Percentiles rank a stretch among this genome's conserved stretches.
phyloP scores from a whole-genome alignment of 192 early-diverging fungal species.

The Coemansia sp. region DNA sequence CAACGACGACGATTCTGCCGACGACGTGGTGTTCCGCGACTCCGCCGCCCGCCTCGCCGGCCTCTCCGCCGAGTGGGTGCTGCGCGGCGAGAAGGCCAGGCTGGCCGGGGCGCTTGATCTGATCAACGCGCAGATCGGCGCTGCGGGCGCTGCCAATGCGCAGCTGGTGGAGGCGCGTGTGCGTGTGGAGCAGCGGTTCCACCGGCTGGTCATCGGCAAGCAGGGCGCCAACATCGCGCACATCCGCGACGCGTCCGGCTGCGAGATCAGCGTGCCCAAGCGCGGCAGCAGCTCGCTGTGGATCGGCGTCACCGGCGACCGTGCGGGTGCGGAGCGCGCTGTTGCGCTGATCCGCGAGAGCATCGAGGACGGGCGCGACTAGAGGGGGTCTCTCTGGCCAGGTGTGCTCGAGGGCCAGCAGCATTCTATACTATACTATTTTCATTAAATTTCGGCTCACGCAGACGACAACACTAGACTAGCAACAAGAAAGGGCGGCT shows the following conservation, averaged over 20 bases:
- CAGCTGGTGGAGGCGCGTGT: slow-evolving; percentile 38
- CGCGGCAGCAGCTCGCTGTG: slow-evolving; percentile 30
- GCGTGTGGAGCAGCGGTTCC: slow-evolving; percentile 51
- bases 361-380: slow-evolving; percentile 39
- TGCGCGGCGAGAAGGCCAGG: slow-evolving; percentile 58
- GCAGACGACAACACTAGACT: no score
- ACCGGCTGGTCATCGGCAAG: slow-evolving; percentile 77
- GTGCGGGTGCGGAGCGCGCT: slow-evolving; percentile 29
- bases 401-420: no score
- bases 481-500: no score
- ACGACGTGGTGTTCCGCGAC: slow-evolving; percentile 33
- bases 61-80: slow-evolving; percentile 51
- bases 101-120: slow-evolving; percentile 44
- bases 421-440: no score
- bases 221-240: slow-evolving; percentile 69
- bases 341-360: slow-evolving; percentile 35
- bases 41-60: slow-evolving; percentile 11
- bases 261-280: slow-evolving; percentile 65
- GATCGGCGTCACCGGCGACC: slow-evolving; percentile 32
- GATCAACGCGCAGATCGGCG: slow-evolving; percentile 21
- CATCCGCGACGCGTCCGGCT: slow-evolving; percentile 67
- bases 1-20: background rate
- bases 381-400: background rate
- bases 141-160: background rate
- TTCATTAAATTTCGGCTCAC: no score